Conservation (phyloP, 176 grass and related monocot species). For the Cenchrus purpureus region DNA sequence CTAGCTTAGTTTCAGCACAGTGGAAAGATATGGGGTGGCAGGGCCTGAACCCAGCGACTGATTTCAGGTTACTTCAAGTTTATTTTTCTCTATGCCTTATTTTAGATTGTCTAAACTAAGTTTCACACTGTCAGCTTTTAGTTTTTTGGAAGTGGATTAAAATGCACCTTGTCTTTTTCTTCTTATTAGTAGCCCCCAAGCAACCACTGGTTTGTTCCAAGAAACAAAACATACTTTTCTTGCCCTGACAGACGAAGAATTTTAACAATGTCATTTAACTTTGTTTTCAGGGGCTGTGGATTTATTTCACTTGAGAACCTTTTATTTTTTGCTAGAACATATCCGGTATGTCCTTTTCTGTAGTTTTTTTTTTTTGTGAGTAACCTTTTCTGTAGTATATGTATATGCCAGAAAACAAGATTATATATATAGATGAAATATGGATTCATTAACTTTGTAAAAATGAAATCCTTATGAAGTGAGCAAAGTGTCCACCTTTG, state of each 20-base stretch:
- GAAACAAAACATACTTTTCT: neutral
- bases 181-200: neutral
- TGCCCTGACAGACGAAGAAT: neutral
- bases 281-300: conserved; percentile 74
- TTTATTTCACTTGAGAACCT: conserved; percentile 88
- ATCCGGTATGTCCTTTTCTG: conserved; percentile 64
- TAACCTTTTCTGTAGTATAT: neutral
- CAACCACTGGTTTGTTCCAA: neutral
- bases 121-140: neutral
- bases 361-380: neutral
- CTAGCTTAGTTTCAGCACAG: conserved; percentile 76
- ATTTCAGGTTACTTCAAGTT: conserved; percentile 75
- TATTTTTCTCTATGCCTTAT: neutral
- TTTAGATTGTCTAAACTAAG: neutral
- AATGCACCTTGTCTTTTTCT: neutral
- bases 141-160: neutral
- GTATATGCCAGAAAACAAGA: neutral
- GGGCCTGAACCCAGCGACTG: conserved; percentile 79
- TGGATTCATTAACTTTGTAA: neutral
- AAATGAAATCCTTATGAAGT: neutral
- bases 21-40: conserved; percentile 99
- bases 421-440: neutral
- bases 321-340: conserved; percentile 68
- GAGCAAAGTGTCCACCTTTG: conserved; percentile 1
- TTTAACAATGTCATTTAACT: neutral